Percentiles rank a stretch among this genome's conserved stretches.
Conservation (phyloP, 2,329 filamentous ascomycete genomes). For the Venturiaceae sp. region DNA sequence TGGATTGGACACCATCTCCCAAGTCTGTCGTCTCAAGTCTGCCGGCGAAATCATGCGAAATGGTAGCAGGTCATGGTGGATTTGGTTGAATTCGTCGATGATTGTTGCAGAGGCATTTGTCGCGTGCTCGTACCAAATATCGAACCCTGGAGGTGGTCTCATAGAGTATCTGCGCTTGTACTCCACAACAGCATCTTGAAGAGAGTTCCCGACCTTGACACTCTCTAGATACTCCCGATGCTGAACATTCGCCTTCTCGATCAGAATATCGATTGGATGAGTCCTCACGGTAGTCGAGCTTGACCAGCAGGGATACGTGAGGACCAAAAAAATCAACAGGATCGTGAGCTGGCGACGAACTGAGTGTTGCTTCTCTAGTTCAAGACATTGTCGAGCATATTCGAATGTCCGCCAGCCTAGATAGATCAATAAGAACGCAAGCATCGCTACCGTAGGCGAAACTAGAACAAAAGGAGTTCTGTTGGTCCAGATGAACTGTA, state of each 20-base stretch:
- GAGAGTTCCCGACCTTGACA: conserved; percentile 17
- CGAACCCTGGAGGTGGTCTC: conserved; percentile 49
- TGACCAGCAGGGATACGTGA: not conserved
- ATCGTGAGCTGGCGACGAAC: not conserved
- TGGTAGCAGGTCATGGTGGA: conserved; percentile 45
- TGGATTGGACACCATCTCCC: conserved; percentile 41
- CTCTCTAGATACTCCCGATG: not conserved
- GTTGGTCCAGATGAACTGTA: not conserved
- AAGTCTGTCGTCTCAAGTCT: conserved; percentile 42
- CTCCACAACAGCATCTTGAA: conserved; percentile 39
- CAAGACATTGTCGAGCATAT: not conserved
- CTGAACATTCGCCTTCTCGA: conserved; percentile 29
- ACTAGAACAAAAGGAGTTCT: not conserved
- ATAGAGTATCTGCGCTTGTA: conserved; percentile 44
- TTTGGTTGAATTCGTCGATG: conserved; percentile 52
- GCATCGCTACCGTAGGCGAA: not conserved
- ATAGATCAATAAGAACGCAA: not conserved
- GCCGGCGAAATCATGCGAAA: conserved; percentile 44
- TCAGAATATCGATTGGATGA: conserved; percentile 38
- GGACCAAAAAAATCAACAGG: not conserved
- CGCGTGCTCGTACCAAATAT: conserved; percentile 50
- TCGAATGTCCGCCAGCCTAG: not conserved
- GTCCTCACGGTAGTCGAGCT: conserved; percentile 15
- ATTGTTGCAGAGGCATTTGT: conserved; percentile 39
- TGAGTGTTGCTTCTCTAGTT: not conserved